phyloP scores from a whole-genome alignment of 2,329 filamentous ascomycete species.

The Colletotrichum phormii region DNA sequence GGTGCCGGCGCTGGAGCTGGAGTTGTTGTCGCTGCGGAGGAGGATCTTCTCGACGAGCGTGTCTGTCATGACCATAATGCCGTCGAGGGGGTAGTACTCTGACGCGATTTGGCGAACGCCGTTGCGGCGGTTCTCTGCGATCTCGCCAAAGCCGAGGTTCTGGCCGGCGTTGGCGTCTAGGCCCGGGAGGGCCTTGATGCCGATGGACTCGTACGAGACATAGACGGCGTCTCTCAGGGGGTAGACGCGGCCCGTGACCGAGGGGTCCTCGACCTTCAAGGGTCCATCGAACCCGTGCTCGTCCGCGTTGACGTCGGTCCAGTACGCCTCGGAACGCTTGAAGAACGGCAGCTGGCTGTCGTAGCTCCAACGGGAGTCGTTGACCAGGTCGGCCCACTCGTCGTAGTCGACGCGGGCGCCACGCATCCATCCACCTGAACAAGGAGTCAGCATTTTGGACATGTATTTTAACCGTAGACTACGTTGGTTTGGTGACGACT shows the following conservation, averaged over 20 bases:
- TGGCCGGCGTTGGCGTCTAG: conserved; percentile 44
- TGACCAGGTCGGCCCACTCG: conserved; percentile 50
- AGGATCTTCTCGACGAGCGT: conserved; percentile 41
- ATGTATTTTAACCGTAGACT: background rate
- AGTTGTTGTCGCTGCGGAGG: conserved; percentile 12
- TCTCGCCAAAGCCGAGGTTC: conserved; percentile 47
- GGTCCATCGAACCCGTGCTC: conserved; percentile 54
- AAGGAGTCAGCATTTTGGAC: background rate
- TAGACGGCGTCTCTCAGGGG: conserved; percentile 49
- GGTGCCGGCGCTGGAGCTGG: background rate
- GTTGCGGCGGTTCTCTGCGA: conserved; percentile 42
- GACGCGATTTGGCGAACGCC: conserved; percentile 42
- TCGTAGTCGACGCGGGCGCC: conserved; percentile 58
- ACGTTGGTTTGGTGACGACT: background rate
- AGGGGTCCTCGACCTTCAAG: conserved; percentile 46
- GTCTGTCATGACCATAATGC: conserved; percentile 41
- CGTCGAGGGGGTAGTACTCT: conserved; percentile 41
- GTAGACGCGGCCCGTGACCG: conserved; percentile 48
- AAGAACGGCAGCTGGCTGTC: conserved; percentile 59
- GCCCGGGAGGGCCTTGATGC: conserved; percentile 43
- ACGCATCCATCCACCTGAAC: conserved; percentile 53
- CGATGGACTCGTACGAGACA: conserved; percentile 54
- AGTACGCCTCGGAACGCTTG: conserved; percentile 49
- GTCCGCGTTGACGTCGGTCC: conserved; percentile 43
- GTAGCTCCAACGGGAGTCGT: conserved; percentile 58